Percentiles rank a stretch among this genome's conserved stretches.
phyloP scores from a whole-genome alignment of 768 basidiomycete genomes.

The Suillus placidus region DNA sequence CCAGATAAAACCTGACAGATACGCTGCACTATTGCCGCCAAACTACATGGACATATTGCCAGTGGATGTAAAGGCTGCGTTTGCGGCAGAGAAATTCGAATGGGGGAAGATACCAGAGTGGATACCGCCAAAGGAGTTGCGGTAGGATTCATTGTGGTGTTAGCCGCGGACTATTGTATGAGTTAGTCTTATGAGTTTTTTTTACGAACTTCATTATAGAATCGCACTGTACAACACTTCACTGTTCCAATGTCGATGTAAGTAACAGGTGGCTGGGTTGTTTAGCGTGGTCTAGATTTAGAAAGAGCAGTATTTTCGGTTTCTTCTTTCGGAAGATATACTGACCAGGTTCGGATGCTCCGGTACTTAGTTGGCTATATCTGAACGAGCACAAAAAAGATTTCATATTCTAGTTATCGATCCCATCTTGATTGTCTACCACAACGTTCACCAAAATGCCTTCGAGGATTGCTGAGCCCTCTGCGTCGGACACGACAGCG shows the following conservation, averaged over 20 bases:
- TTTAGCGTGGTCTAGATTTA: constrained; percentile 17
- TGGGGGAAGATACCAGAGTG: constrained; percentile 75
- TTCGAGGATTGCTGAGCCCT: constrained; percentile 16
- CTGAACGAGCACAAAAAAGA: neutral
- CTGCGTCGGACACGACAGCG: constrained; percentile 16
- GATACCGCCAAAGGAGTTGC: constrained; percentile 65
- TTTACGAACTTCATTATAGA: constrained; percentile 1
- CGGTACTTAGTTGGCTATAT: neutral
- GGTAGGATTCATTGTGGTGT: constrained; percentile 34
- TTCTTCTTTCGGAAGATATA: constrained; percentile 10
- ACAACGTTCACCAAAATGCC: constrained; percentile 26
- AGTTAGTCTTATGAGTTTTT: constrained; percentile 3
- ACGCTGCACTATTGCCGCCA: constrained; percentile 56
- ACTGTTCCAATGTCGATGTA: neutral
- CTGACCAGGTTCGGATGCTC: constrained; percentile 1
- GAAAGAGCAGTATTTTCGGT: constrained; percentile 10
- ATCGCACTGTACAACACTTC: neutral
- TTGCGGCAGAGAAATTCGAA: constrained; percentile 58
- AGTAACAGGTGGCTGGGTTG: neutral
- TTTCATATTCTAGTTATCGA: constrained; percentile 3
- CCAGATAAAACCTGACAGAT: constrained; percentile 53
- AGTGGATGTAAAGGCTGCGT: constrained; percentile 51
- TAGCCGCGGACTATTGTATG: neutral
- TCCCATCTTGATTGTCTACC: constrained; percentile 17
- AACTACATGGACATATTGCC: constrained; percentile 63